These are phyloP conservation scores for Agroathelia rolfsii DNA, from an alignment of 1,284 basidiomycete genomes.

Conservation along the genomic window DNA sequence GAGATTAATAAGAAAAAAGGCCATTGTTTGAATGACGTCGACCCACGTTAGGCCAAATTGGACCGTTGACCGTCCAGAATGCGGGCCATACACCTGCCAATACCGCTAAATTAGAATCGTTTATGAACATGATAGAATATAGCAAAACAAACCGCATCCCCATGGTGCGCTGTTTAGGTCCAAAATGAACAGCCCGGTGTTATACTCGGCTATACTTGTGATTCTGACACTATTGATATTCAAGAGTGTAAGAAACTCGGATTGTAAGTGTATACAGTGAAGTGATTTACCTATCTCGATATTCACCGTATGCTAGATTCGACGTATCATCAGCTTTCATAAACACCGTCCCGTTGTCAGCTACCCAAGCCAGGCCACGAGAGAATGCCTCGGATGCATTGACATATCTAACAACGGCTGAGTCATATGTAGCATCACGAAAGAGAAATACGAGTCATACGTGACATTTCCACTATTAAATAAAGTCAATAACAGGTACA, in stretches of 20 bases:
- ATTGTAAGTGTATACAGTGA: background rate
- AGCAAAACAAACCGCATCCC: slow-evolving; percentile 38
- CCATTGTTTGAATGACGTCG: slow-evolving; percentile 7
- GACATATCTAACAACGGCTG: slow-evolving; percentile 35
- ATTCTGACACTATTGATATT: slow-evolving; percentile 35
- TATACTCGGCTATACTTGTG: slow-evolving; percentile 34
- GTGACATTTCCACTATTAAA: slow-evolving; percentile 44
- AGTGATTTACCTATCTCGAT: slow-evolving; percentile 43
- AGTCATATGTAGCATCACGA: slow-evolving; percentile 5
- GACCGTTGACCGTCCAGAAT: slow-evolving; percentile 34
- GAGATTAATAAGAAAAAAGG: slow-evolving; percentile 8
- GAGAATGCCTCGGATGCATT: slow-evolving; percentile 36
- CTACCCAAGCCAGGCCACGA: slow-evolving; percentile 40
- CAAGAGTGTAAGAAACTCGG: slow-evolving; percentile 1
- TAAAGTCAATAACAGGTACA: slow-evolving; percentile 5
- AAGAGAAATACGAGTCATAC: slow-evolving; percentile 21
- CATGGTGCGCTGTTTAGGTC: slow-evolving; percentile 44
- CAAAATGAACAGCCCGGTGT: slow-evolving; percentile 44
- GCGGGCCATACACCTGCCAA: slow-evolving; percentile 41
- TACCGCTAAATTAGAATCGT: background rate
- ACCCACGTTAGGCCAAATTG: slow-evolving; percentile 28
- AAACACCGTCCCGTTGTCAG: slow-evolving; percentile 45
- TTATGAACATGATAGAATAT: background rate
- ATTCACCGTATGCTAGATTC: slow-evolving; percentile 36
- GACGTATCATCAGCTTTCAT: slow-evolving; percentile 68